These are phyloP conservation scores for Lachnellula occidentalis DNA, from an alignment of 2,329 filamentous ascomycete genomes.

Conservation along the genomic window DNA sequence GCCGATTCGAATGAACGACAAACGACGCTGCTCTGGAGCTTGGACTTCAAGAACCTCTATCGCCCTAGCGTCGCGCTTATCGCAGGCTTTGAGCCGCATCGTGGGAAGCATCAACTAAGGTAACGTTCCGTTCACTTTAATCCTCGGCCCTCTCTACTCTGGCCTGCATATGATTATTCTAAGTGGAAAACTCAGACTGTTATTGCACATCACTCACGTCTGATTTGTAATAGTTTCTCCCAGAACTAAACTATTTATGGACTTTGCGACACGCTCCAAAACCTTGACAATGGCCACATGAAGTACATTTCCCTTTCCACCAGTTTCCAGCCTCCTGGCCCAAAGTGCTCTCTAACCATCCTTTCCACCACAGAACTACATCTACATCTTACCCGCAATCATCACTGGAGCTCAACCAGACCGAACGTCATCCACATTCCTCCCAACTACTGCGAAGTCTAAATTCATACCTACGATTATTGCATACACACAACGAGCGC, in stretches of 20 bases:
- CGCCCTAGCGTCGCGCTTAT: neutral
- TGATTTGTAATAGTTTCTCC: neutral
- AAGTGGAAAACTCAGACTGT: neutral
- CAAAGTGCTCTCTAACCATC: no score
- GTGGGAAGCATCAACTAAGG: no score
- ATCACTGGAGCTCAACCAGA: no score
- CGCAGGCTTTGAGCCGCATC: no score
- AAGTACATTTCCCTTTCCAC: neutral
- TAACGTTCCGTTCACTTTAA: no score
- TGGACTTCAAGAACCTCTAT: no score
- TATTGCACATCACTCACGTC: neutral
- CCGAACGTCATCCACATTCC: neutral
- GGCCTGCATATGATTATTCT: no score
- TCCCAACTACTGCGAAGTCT: neutral
- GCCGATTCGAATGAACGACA: neutral
- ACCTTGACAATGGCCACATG: neutral
- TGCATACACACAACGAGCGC: neutral
- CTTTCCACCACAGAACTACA: no score
- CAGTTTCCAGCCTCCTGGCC: no score
- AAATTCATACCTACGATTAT: neutral
- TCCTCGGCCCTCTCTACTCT: no score
- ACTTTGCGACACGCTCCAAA: neutral
- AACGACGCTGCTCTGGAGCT: neutral
- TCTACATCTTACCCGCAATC: no score
- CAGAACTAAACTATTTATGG: neutral